phyloP scores from a whole-genome alignment of 257 asterid genomes.

The Capsicum baccatum region DNA sequence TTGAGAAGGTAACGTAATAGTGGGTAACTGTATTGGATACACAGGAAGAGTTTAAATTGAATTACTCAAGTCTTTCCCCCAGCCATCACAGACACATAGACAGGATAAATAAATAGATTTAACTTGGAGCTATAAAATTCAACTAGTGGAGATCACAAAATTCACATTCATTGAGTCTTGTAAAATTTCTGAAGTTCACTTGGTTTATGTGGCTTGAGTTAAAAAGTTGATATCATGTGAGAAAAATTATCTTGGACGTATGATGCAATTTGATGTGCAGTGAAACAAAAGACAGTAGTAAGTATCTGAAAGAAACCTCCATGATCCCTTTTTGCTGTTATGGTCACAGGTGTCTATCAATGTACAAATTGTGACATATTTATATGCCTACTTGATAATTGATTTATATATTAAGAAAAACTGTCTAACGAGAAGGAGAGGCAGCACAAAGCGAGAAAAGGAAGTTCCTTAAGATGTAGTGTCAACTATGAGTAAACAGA shows the following conservation, averaged over 20 bases:
- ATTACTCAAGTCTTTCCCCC: not conserved
- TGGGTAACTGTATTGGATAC: not conserved
- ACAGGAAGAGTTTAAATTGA: not conserved
- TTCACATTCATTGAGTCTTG: not conserved
- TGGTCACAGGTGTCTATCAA: not conserved
- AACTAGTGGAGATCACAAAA: not conserved
- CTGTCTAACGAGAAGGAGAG: not conserved
- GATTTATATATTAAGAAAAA: not conserved
- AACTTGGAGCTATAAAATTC: not conserved
- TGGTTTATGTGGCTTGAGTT: conserved; percentile 12
- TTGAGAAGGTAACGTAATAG: not conserved
- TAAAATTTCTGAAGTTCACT: conserved; percentile 3
- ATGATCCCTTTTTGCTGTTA: not conserved
- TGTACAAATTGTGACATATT: not conserved
- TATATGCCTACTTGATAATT: not conserved
- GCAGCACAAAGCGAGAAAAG: not conserved
- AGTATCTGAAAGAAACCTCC: not conserved
- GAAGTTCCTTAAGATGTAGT: not conserved
- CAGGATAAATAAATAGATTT: not conserved
- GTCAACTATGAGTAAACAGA: not conserved
- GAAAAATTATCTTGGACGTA: not conserved
- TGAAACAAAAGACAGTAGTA: not conserved
- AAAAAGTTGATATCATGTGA: conserved; percentile 6
- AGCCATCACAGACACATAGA: no score
- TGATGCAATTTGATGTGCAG: not conserved